A percentile compares a stretch with the other conserved stretches of the same genome.
Conservation (phyloP, 2,329 filamentous ascomycete genomes). For the Metarhizium brunneum region DNA sequence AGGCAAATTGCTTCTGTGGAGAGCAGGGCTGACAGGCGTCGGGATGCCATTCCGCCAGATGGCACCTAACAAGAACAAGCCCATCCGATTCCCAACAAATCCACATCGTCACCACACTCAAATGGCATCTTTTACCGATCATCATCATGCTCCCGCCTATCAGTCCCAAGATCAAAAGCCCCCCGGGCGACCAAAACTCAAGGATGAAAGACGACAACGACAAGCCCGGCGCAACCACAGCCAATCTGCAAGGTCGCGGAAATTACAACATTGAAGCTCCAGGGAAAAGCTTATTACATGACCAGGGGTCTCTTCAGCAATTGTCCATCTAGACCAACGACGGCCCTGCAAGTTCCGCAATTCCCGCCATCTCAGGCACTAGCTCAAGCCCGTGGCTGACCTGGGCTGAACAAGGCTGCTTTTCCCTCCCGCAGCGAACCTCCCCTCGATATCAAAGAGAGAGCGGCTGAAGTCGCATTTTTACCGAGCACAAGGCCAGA, state of each 20-base stretch:
- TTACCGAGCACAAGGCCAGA: background rate
- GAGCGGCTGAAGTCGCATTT: background rate
- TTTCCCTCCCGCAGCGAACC: no score
- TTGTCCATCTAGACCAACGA: background rate
- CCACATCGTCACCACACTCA: no score
- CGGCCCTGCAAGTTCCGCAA: background rate
- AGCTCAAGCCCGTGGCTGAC: background rate
- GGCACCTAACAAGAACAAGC: no score
- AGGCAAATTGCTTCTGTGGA: no score
- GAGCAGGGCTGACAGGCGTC: no score
- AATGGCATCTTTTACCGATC: no score
- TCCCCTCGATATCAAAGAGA: background rate
- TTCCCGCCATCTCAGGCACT: background rate
- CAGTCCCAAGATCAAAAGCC: no score
- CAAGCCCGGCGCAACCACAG: background rate
- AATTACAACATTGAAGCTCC: background rate
- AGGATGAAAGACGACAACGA: no score
- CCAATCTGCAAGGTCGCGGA: background rate
- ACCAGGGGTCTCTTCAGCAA: background rate
- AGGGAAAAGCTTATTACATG: background rate
- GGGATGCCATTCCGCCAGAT: no score
- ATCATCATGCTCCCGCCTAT: no score
- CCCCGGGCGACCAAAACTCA: no score
- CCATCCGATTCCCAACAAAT: no score
- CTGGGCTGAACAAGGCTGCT: background rate